Conservation (phyloP, 1,139 yeast species). For the Yueomyces sp. region DNA sequence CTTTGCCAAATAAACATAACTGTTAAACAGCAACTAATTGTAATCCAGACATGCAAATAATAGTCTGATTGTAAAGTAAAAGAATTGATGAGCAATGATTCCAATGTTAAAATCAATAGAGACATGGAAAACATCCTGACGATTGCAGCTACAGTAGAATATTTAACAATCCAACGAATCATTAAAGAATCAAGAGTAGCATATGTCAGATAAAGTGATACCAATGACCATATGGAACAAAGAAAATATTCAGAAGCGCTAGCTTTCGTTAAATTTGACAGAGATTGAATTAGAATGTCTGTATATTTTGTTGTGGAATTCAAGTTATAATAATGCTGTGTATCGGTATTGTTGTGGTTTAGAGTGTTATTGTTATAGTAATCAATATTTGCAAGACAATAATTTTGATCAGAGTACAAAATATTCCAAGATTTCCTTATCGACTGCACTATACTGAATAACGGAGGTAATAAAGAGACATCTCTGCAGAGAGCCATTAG, state of each 20-base stretch:
- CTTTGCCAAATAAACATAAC: conserved; percentile 76
- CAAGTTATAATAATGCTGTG: not conserved
- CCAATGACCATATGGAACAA: conserved; percentile 74
- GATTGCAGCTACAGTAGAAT: conserved; percentile 79
- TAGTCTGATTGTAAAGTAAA: conserved; percentile 44
- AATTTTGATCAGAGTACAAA: conserved; percentile 4
- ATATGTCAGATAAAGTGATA: conserved; percentile 73
- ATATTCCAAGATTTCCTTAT: conserved; percentile 35
- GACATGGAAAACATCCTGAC: conserved; percentile 77
- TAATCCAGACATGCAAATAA: conserved; percentile 81
- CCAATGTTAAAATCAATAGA: conserved; percentile 54
- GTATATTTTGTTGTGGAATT: not conserved
- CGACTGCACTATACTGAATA: conserved; percentile 44
- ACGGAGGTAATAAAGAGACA: conserved; percentile 53
- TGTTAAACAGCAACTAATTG: conserved; percentile 76
- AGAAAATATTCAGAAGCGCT: conserved; percentile 58
- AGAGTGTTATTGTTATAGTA: not conserved
- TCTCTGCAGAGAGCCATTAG: conserved; percentile 64
- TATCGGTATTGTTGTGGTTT: not conserved
- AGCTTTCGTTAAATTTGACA: conserved; percentile 33
- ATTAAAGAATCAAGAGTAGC: conserved; percentile 80
- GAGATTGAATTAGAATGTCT: conserved; percentile 1
- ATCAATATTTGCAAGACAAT: not conserved
- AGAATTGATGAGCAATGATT: conserved; percentile 53
- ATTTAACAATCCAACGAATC: conserved; percentile 88